Base-by-base conservation (phyloP, 495 filamentous ascomycete genomes). In the Xylaria scruposa region DNA sequence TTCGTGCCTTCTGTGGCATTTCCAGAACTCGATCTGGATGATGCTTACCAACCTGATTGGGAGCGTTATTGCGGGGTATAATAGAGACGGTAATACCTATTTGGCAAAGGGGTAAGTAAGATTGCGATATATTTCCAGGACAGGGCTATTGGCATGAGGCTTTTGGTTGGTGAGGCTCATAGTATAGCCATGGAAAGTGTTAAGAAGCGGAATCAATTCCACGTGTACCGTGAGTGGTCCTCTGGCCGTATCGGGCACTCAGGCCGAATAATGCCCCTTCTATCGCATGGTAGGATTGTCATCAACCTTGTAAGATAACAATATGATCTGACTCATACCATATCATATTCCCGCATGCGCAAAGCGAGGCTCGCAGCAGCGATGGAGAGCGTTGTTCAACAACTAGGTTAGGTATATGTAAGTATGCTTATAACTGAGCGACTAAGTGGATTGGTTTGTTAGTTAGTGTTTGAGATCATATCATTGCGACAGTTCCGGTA, bases 301-400 rank as follows among this genome's bases (percentile, higher is more conserved):
- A 54, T 29, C 33, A 33, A 29, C 49, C 49, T 42, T 54, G 47
- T 12, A 56, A 6, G 15, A 42, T 4, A 29, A 51, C 47, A 29
- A 54, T 56, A 66, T 66, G 44, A 66, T 66, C 63, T 66, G 63
- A 66, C 46, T 53, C 29, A 53, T 36, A 10, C 13, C 63, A 15
- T 31, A 56, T 56, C 26, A 13, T 56, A 56, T 56, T 31, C 12
- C 13, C 15, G 24, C 53, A 1, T 31, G 51, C 53, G 12, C 26
- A 53, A 13, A 56, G 26, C 26, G 53, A 56, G 53, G 53, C 53
- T 56, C 29, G 63, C 63, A 44, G 38, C 19, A 58, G 38, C 17
- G 33, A 4, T 42, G 12, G 38, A 13, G 38, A 42, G 38, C 38
- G 36, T 38, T 0, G 36, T 38, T 38, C 36, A 38, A 3, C 1